These are phyloP conservation scores for Globisporangium spinosum DNA, from an alignment of 352 stramenopile genomes.

Conservation along the genomic window DNA sequence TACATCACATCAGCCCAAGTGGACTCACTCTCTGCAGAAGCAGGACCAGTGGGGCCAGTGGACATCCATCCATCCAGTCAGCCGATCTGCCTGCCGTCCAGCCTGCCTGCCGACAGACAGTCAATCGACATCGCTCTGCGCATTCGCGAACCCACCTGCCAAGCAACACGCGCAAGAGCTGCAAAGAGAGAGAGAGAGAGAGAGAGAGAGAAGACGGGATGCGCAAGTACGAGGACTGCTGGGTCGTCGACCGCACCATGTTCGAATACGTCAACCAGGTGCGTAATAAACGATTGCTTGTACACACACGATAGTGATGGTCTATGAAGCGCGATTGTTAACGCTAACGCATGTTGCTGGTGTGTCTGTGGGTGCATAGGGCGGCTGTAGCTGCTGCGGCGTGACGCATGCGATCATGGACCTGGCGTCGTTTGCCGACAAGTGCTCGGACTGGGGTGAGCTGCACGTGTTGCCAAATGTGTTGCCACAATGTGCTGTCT, in stretches of 20 bases:
- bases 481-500: background rate
- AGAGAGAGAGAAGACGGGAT: slow-evolving; percentile 26
- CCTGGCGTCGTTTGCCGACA: slow-evolving; percentile 75
- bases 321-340: too few relatives aligned
- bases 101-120: too few relatives aligned
- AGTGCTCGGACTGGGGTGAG: slow-evolving; percentile 88
- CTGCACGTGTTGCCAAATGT: background rate
- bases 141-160: slow-evolving; percentile 3
- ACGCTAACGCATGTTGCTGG: background rate
- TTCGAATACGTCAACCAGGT: slow-evolving; percentile 93
- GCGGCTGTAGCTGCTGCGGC: slow-evolving; percentile 89
- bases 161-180: background rate
- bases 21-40: background rate
- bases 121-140: too few relatives aligned
- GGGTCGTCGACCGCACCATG: slow-evolving; percentile 92
- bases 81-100: background rate
- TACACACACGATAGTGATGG: background rate
- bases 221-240: slow-evolving; percentile 74
- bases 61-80: background rate
- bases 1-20: background rate
- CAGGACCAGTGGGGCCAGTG: background rate
- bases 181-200: background rate
- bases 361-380: slow-evolving; percentile 29
- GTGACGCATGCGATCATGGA: slow-evolving; percentile 88
- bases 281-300: background rate